phyloP scores from a whole-genome alignment of 2,329 filamentous ascomycete genomes.

The Fonsecaea pedrosoi region DNA sequence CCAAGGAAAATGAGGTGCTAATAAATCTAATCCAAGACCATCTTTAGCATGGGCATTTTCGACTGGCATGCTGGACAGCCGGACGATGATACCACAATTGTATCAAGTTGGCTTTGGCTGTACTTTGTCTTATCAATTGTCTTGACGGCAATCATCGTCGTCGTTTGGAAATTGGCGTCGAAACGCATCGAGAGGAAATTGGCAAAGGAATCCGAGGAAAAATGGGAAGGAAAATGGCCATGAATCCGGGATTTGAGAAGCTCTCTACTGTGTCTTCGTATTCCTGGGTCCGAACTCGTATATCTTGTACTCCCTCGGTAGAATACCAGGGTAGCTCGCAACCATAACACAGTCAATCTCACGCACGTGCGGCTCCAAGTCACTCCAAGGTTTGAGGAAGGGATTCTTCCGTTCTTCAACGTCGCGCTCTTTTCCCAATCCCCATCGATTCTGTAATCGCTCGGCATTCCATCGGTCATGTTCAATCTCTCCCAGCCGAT shows the following conservation, averaged over 20 bases:
- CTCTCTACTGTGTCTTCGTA: too few species aligned
- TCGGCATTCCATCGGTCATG: conserved; percentile 17
- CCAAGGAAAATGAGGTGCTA: too few species aligned
- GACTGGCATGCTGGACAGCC: neutral
- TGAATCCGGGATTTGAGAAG: too few species aligned
- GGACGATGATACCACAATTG: neutral
- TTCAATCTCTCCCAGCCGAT: neutral
- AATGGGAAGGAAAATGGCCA: too few species aligned
- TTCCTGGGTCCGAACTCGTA: neutral
- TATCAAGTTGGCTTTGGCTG: neutral
- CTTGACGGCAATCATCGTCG: neutral
- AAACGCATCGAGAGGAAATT: too few species aligned
- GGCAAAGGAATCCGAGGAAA: too few species aligned
- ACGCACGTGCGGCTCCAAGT: conserved; percentile 1
- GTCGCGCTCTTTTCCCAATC: conserved; percentile 2
- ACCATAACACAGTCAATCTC: conserved; percentile 9
- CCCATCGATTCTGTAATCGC: conserved; percentile 11
- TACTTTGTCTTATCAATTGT: neutral
- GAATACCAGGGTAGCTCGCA: neutral
- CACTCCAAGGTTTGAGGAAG: conserved; percentile 11
- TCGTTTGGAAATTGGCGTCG: too few species aligned
- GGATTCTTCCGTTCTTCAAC: neutral
- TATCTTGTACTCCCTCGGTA: conserved; percentile 4
- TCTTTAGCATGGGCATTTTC: neutral
- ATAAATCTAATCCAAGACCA: neutral